These are phyloP conservation scores for Penicillium sclerotiorum DNA, from an alignment of 2,329 filamentous ascomycete species.

Conservation along the genomic window DNA sequence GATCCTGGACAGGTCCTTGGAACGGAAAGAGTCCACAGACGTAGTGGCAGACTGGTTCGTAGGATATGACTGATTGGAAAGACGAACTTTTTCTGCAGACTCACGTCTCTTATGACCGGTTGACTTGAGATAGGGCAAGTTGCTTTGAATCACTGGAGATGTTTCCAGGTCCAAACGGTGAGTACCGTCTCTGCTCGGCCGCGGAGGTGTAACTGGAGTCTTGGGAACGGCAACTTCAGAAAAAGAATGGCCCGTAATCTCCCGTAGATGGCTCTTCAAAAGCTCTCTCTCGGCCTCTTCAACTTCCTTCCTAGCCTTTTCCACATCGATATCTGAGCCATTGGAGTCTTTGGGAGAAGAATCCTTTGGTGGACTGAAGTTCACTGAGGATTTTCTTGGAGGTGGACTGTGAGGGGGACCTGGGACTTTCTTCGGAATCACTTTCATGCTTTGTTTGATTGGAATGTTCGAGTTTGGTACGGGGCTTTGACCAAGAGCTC, in stretches of 20 bases:
- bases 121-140: conserved; percentile 52
- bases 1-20: conserved; percentile 34
- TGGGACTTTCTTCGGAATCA: not conserved
- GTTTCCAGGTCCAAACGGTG: conserved; percentile 60
- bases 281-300: conserved; percentile 31
- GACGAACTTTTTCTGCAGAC: conserved; percentile 49
- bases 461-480: conserved; percentile 2
- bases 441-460: not conserved
- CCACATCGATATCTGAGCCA: conserved; percentile 22
- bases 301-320: conserved; percentile 34
- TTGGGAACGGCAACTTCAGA: conserved; percentile 31
- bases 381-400: conserved; percentile 64
- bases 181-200: conserved; percentile 71
- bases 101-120: conserved; percentile 54
- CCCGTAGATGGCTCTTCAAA: conserved; percentile 17
- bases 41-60: conserved; percentile 36
- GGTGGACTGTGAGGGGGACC: conserved; percentile 61
- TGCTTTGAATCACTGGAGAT: conserved; percentile 60
- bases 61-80: conserved; percentile 32
- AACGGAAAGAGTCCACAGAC: conserved; percentile 43
- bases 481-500: conserved; percentile 10
- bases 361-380: conserved; percentile 45
- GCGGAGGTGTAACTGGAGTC: conserved; percentile 58
- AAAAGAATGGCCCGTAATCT: conserved; percentile 20
- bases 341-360: conserved; percentile 27